Evolutionary conservation across 768 basidiomycete genomes (phyloP).

Genomic region (Trametes gibbosa): DNA sequence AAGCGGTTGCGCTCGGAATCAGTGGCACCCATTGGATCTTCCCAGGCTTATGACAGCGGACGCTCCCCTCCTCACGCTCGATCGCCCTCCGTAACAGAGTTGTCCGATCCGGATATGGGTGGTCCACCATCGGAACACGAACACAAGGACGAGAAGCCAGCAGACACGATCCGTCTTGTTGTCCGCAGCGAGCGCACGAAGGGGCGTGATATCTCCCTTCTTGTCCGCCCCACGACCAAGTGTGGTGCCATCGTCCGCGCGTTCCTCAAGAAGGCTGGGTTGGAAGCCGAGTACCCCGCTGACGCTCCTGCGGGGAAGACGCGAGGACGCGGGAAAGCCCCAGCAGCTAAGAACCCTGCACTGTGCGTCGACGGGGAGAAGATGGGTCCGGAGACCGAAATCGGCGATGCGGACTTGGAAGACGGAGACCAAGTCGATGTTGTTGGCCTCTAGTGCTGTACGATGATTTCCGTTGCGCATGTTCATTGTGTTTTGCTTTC

Average conservation of each 20-base stretch:
- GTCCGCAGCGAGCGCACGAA: slow-evolving; percentile 58
- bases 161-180: slow-evolving; percentile 61
- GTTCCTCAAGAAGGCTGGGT: slow-evolving; percentile 65
- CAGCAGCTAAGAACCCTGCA: slow-evolving; percentile 39
- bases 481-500: background rate
- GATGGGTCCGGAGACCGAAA: slow-evolving; percentile 55
- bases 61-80: slow-evolving; percentile 13
- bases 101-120: slow-evolving; percentile 17
- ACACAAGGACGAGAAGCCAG: slow-evolving; percentile 32
- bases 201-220: slow-evolving; percentile 59
- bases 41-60: background rate
- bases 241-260: slow-evolving; percentile 75
- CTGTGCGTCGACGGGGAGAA: slow-evolving; percentile 71
- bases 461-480: background rate
- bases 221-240: slow-evolving; percentile 71
- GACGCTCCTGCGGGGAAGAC: slow-evolving; percentile 30
- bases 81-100: slow-evolving; percentile 19
- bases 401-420: slow-evolving; percentile 69
- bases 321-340: slow-evolving; percentile 32
- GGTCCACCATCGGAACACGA: slow-evolving; percentile 19
- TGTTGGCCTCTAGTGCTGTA: slow-evolving; percentile 45
- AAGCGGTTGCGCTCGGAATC: slow-evolving; percentile 30
- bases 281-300: slow-evolving; percentile 50
- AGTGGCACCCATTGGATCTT: slow-evolving; percentile 8
- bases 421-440: slow-evolving; percentile 82